Base-by-base conservation (phyloP, 1,284 basidiomycete genomes). In the Apiotrichum porosum region DNA sequence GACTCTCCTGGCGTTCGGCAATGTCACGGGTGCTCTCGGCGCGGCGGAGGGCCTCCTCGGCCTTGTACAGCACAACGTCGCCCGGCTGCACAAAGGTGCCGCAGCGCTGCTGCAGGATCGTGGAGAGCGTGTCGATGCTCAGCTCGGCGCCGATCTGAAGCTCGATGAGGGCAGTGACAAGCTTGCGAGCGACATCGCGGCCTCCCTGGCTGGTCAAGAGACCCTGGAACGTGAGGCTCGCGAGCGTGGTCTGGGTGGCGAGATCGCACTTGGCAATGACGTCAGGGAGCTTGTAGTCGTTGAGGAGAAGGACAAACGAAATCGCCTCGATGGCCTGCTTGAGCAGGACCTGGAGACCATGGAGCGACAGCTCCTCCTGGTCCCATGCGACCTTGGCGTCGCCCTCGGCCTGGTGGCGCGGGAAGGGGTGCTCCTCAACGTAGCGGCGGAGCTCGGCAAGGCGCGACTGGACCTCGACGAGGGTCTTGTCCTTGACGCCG, bases 41-140 rank as follows among this genome's bases (percentile, higher is more conserved):
- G 61, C 88, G 86, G 8, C 91, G 85, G 37, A 97, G 80, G 59
- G 86, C 89, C 73, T 99, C 95, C 66, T 90, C 86, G 1, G 94
- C 94, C 78, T 98, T 98, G 79, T 98, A 97, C 41, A 97, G 76
- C 77, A 97, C 87, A 36, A 98, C 95, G 74, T 99, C 95, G 65
- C 97, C 95, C 0, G 94, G 86, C 62, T 90, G 93, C 73, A 93
- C 97, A 79, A 98, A 98, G 17, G 89, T 89, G 1, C 92, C 93
- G 64, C 95, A 99, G 64, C 91, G 81, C 65, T 88, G 84, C 68
- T 98, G 94, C 28, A 98, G 76, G 44, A 91, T 84, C 61, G 97
- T 89, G 62, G 90, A 94, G 62, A 99, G 88, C 3, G 89, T 89
- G 71, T 99, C 95, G 55, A 97, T 86, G 62, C 88, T 91, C 42